Evolutionary conservation across 2,329 filamentous ascomycete genomes (phyloP).

Genomic region (Alternaria sp.): DNA sequence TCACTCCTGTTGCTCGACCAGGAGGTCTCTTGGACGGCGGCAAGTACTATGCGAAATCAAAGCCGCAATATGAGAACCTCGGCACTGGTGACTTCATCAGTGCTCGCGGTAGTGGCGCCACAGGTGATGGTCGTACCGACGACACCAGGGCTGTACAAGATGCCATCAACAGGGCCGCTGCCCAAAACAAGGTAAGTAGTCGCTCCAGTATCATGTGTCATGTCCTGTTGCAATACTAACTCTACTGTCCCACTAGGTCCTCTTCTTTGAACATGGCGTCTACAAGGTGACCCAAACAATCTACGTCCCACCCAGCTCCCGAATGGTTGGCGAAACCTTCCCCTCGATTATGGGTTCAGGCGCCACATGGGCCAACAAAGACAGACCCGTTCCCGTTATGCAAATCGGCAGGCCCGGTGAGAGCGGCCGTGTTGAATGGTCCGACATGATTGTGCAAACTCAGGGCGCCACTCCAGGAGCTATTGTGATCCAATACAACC

Average conservation of each 20-base stretch:
- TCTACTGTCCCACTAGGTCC: conserved; percentile 41
- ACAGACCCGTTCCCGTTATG: conserved; percentile 69
- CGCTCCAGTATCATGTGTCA: no score
- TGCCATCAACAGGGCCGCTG: conserved; percentile 69
- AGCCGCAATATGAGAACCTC: conserved; percentile 60
- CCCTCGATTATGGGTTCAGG: conserved; percentile 84
- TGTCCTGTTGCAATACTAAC: neutral
- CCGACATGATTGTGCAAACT: conserved; percentile 76
- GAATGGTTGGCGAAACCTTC: conserved; percentile 86
- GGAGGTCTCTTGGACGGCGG: conserved; percentile 57
- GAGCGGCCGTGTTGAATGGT: conserved; percentile 73
- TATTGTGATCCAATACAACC: conserved; percentile 76
- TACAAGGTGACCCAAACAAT: conserved; percentile 67
- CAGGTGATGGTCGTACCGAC: conserved; percentile 80
- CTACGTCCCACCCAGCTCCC: conserved; percentile 71
- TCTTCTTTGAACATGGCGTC: conserved; percentile 67
- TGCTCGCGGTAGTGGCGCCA: conserved; percentile 63
- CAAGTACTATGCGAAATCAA: conserved; percentile 62
- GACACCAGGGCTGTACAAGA: conserved; percentile 83
- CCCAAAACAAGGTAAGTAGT: conserved; percentile 55
- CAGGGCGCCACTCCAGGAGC: conserved; percentile 74
- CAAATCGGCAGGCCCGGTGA: conserved; percentile 72
- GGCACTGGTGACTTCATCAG: conserved; percentile 69
- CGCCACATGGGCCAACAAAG: conserved; percentile 57
- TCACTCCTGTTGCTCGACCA: conserved; percentile 59